These are phyloP conservation scores for Pterulicium gracile DNA, from an alignment of 1,284 basidiomycete species.

Conservation along the genomic window DNA sequence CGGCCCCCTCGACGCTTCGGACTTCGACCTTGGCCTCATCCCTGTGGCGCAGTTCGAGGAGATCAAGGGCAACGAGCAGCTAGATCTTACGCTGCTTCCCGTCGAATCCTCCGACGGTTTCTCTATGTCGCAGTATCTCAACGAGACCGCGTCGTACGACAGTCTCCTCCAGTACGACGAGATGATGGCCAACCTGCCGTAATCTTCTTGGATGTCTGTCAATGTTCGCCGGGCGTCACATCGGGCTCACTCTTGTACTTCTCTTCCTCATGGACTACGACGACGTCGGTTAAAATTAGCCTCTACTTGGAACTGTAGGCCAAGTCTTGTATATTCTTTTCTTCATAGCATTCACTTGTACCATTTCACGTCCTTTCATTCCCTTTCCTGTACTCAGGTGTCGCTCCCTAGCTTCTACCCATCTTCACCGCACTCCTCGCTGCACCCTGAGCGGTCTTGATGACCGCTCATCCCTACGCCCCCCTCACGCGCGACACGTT, in stretches of 20 bases:
- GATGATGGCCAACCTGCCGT: not conserved
- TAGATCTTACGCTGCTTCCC: not conserved
- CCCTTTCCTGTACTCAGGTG: not conserved
- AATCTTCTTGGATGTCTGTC: not conserved
- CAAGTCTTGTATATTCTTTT: no score
- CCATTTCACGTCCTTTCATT: not conserved
- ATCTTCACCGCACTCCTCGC: not conserved
- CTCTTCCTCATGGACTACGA: not conserved
- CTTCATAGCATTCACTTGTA: no score
- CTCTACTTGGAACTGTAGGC: not conserved
- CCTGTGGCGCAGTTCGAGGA: not conserved
- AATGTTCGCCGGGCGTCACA: not conserved
- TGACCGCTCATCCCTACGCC: not conserved
- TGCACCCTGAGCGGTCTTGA: not conserved
- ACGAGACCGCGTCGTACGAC: not conserved
- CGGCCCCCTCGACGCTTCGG: not conserved
- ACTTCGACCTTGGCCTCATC: not conserved
- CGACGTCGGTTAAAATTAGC: not conserved
- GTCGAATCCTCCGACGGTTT: not conserved
- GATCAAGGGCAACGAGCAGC: not conserved
- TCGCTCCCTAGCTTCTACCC: not conserved
- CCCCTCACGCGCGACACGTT: constrained; percentile 1
- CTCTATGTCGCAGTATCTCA: not conserved
- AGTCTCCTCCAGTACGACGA: not conserved
- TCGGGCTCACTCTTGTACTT: not conserved